phyloP scores from a whole-genome alignment of 1,284 basidiomycete species.

The Boletus semigastroideus region DNA sequence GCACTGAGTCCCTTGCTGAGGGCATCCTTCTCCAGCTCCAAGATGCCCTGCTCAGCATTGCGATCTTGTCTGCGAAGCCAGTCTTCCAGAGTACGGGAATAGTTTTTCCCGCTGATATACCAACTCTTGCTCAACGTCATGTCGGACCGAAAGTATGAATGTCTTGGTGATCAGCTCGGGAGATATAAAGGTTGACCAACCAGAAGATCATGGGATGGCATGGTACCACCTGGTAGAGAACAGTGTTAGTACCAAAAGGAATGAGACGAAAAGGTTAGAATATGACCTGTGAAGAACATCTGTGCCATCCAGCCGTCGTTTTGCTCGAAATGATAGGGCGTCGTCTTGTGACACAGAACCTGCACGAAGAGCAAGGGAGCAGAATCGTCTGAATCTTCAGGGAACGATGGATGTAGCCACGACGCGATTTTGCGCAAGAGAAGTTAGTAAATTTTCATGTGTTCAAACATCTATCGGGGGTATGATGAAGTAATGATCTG shows the following conservation, averaged over 20 bases:
- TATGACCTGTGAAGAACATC: not conserved
- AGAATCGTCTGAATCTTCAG: not conserved
- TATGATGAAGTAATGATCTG: not conserved
- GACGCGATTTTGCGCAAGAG: not conserved
- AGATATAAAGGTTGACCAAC: not conserved
- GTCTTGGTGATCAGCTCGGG: not conserved
- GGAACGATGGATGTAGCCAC: not conserved
- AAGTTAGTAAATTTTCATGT: not conserved
- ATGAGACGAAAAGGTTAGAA: not conserved
- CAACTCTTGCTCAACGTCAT: not conserved
- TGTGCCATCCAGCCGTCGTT: not conserved
- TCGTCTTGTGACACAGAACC: not conserved
- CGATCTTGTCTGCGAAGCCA: not conserved
- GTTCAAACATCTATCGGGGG: not conserved
- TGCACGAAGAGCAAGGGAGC: not conserved
- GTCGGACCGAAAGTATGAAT: not conserved
- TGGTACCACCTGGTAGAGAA: not conserved
- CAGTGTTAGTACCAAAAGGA: not conserved
- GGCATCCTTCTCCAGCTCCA: no score
- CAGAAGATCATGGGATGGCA: not conserved
- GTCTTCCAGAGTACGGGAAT: not conserved
- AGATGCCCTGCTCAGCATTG: not conserved
- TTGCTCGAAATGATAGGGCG: not conserved
- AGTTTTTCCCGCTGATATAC: not conserved
- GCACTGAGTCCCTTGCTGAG: no score